Evolutionary conservation across 1,284 basidiomycete genomes (phyloP), one percentile per base, ranked within the genome.

Genomic region (Pseudozyma hubeiensis): DNA sequence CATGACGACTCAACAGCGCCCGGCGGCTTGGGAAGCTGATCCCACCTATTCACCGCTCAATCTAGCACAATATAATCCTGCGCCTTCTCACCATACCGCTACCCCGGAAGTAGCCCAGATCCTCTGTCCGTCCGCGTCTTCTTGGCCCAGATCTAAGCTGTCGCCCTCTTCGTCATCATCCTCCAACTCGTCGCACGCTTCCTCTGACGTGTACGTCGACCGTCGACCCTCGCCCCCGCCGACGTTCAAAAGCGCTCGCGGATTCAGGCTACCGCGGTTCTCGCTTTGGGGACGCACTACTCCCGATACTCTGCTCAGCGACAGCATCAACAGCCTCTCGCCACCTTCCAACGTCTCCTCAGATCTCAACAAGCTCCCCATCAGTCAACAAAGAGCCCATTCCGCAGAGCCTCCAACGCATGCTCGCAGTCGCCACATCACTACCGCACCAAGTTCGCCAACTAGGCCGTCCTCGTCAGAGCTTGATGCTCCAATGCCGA

Each of bases 241-340:
- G 1, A 9, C 43, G 4, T 44, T 19, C 6, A 51, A 39, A n/a
- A 47, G 31, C 6, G 31, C n/a, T 4, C 52, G 37, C 30, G 49
- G 66, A 17, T 64, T 69, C 34, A 34, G 56, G 24, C 60, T 69
- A 8, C 66, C 66, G 8, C 66, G 66, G 39, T 64, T 69, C 40
- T 69, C 66, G 8, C 53, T 69, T 7, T 69, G 52, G 56, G 60
- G 60, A 10, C 60, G 53, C 54, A 55, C 17, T 14, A 59, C 66
- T 10, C 52, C 65, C 16, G 60, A 51, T 10, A 54, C 55, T 4
- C 33, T 63, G 45, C n/a, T 41, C 37, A 24, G 35, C 40, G 47
- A 58, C 35, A 45, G 45, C 40, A 13, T 29, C 45, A 43, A 16
- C 30, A 53, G 33, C 24, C 37, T 58, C 7, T 37, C 54, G 3